A percentile compares a stretch with the other conserved stretches of the same genome.
These are phyloP conservation scores for Borovskyia barvae DNA, from an alignment of 208 protist genomes.

Conservation along the genomic window DNA sequence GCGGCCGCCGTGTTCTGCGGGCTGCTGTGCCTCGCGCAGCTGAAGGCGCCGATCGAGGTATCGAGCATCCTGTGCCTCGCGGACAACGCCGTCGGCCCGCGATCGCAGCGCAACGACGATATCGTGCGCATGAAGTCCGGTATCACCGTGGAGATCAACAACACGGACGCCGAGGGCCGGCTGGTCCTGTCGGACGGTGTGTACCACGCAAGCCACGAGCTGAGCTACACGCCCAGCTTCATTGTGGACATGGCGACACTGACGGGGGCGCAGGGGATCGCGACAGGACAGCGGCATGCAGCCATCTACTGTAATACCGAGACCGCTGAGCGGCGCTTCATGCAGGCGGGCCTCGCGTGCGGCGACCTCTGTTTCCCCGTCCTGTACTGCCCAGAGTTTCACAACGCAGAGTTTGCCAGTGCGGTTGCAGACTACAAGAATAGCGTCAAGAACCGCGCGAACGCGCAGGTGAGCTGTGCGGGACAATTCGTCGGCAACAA, in stretches of 20 bases:
- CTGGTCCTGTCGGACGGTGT: slow-evolving; percentile 90
- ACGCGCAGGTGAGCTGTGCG: slow-evolving; percentile 81
- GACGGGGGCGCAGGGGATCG: slow-evolving; percentile 88
- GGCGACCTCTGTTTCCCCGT: slow-evolving; percentile 89
- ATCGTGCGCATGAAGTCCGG: slow-evolving; percentile 88
- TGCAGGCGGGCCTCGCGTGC: slow-evolving; percentile 40
- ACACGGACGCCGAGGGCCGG: slow-evolving; percentile 93
- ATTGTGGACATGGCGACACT: slow-evolving; percentile 92
- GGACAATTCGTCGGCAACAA: slow-evolving; percentile 81
- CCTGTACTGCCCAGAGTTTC: slow-evolving; percentile 87
- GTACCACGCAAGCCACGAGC: slow-evolving; percentile 78
- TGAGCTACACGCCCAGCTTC: slow-evolving; percentile 70
- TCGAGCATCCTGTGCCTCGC: slow-evolving; percentile 80
- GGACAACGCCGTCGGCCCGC: slow-evolving; percentile 86
- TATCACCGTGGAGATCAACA: slow-evolving; percentile 90
- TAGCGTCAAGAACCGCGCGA: slow-evolving; percentile 57
- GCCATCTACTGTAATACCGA: slow-evolving; percentile 82
- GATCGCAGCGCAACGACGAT: slow-evolving; percentile 83
- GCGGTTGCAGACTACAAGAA: slow-evolving; percentile 74
- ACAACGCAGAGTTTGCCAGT: slow-evolving; percentile 68
- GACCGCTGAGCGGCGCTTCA: slow-evolving; percentile 50
- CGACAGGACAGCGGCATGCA: slow-evolving; percentile 77
- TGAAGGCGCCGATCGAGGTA: slow-evolving; percentile 38
- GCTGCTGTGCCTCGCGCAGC: slow-evolving; percentile 59
- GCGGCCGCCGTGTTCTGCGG: slow-evolving; percentile 81